Evolutionary conservation across 805 yeast genomes (phyloP).

Genomic region (Schwanniomyces pseudopolymorphus): DNA sequence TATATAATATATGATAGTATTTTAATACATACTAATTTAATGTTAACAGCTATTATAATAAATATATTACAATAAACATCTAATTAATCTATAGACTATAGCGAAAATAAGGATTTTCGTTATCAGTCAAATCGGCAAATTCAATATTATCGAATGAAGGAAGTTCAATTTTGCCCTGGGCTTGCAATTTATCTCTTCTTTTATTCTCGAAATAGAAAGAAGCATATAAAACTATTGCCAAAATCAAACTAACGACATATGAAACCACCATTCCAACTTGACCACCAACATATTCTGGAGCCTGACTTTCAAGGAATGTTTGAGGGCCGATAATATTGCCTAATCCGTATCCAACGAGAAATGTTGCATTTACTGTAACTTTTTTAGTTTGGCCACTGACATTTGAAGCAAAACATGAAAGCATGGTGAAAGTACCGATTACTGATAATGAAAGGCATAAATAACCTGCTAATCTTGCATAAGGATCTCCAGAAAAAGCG

Average conservation of each 20-base stretch:
- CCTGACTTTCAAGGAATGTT: slow-evolving; percentile 42
- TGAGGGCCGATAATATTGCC: slow-evolving; percentile 61
- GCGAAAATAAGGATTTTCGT: slow-evolving; percentile 54
- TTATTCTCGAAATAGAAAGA: slow-evolving; percentile 29
- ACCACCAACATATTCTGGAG: slow-evolving; percentile 46
- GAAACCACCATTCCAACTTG: slow-evolving; percentile 38
- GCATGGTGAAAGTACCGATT: slow-evolving; percentile 34
- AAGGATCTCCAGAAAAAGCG: slow-evolving; percentile 38
- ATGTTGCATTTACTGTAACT: slow-evolving; percentile 17
- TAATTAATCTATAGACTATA: no score
- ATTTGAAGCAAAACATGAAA: slow-evolving; percentile 7
- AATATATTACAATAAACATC: no score
- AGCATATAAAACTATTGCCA: not conserved
- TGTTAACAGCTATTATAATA: no score
- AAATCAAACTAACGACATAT: not conserved
- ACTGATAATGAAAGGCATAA: not conserved
- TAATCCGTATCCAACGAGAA: slow-evolving; percentile 21
- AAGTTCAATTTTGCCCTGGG: slow-evolving; percentile 6
- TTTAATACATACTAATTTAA: no score
- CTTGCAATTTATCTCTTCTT: slow-evolving; percentile 25
- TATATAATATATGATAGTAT: no score
- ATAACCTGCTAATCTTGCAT: slow-evolving; percentile 38
- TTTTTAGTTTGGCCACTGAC: slow-evolving; percentile 25
- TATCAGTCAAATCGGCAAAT: slow-evolving; percentile 54
- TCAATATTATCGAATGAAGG: slow-evolving; percentile 35